Percentiles rank a stretch among this genome's conserved stretches.
Conservation (phyloP, 176 grass and related monocot species). For the Musa troglodytarum region DNA sequence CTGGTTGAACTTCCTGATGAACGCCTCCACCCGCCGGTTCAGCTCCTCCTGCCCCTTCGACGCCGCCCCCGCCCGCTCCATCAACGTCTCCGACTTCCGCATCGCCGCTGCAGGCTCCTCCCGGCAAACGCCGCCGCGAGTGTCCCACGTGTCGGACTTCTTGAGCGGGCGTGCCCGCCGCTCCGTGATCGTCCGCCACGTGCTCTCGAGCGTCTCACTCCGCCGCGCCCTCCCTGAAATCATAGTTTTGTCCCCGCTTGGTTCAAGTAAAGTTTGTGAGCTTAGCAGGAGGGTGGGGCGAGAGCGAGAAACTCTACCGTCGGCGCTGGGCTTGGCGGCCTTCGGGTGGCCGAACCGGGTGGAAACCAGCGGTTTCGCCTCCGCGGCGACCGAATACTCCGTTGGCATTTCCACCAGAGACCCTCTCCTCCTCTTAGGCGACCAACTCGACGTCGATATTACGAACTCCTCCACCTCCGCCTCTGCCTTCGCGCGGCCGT, state of each 20-base stretch:
- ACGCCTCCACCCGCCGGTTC: conserved; percentile 79
- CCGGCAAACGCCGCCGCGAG: conserved; percentile 12
- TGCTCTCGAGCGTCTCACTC: conserved; percentile 77
- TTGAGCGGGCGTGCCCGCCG: conserved; percentile 71
- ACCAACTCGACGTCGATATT: conserved; percentile 52
- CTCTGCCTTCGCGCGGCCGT: background rate
- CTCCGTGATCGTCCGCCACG: conserved; percentile 95
- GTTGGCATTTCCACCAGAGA: conserved; percentile 1
- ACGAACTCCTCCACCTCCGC: conserved; percentile 26
- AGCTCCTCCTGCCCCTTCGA: conserved; percentile 87
- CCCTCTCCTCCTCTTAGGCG: conserved; percentile 10
- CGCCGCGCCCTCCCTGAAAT: conserved; percentile 36
- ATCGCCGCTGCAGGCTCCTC: conserved; percentile 14
- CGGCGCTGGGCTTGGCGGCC: conserved; percentile 42
- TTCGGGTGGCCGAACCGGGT: conserved; percentile 46
- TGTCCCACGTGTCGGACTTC: conserved; percentile 91
- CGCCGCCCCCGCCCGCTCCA: background rate
- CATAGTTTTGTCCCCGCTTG: background rate
- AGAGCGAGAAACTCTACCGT: conserved; percentile 21
- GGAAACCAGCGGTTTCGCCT: conserved; percentile 53
- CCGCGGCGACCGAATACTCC: conserved; percentile 13
- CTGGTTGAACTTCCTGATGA: conserved; percentile 98
- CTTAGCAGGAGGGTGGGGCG: no score
- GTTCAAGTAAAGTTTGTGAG: no score
- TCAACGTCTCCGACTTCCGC: conserved; percentile 78